Conservation (phyloP, 768 basidiomycete species). For the Plicaturopsis crispa region DNA sequence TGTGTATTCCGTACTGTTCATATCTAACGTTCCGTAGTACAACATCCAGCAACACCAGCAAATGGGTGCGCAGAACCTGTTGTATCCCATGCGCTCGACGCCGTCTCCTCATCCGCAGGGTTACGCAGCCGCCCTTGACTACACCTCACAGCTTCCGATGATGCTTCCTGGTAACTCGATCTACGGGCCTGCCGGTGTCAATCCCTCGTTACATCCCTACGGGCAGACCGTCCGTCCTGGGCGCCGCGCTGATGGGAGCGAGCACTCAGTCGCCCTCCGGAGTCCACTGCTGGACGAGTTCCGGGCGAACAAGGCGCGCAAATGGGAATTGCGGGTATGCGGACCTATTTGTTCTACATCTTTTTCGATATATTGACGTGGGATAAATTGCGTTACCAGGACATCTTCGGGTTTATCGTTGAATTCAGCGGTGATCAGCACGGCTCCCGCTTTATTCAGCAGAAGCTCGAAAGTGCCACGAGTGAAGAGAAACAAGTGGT, state of each 20-base stretch:
- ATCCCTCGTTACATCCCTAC: constrained; percentile 27
- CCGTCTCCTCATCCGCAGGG: constrained; percentile 35
- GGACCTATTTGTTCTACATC: constrained; percentile 2
- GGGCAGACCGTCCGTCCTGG: constrained; percentile 32
- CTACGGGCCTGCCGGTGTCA: constrained; percentile 33
- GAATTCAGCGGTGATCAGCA: constrained; percentile 95
- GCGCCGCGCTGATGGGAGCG: constrained; percentile 36
- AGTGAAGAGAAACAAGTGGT: constrained; percentile 71
- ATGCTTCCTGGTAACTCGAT: constrained; percentile 35
- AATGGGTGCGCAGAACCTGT: constrained; percentile 29
- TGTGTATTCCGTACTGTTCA: constrained; percentile 5
- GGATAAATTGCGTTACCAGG: constrained; percentile 41
- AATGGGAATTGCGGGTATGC: constrained; percentile 76
- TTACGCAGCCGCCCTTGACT: constrained; percentile 41
- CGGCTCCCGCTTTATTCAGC: constrained; percentile 97
- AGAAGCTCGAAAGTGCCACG: constrained; percentile 70
- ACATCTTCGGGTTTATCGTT: constrained; percentile 76
- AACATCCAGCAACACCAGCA: constrained; percentile 43
- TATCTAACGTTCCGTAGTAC: constrained; percentile 23
- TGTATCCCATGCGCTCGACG: constrained; percentile 35
- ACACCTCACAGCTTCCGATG: constrained; percentile 36
- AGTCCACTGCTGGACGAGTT: constrained; percentile 83
- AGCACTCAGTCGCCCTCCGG: constrained; percentile 34
- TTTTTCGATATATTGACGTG: background rate
- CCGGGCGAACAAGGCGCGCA: constrained; percentile 65